These are phyloP conservation scores for Solanum hybrid DNA, from an alignment of 305 asterid species.

Conservation along the genomic window DNA sequence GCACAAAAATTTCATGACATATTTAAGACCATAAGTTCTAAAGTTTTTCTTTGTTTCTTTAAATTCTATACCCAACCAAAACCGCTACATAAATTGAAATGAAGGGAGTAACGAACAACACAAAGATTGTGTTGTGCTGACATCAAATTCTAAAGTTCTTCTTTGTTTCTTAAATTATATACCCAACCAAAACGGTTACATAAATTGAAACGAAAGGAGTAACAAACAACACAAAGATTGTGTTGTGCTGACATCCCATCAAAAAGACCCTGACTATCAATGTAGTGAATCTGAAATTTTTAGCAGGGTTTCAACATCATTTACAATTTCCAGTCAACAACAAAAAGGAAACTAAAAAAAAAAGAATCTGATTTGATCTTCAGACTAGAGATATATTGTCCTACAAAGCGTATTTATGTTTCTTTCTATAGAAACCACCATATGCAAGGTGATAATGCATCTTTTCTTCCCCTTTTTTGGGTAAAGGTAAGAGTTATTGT, in stretches of 20 bases:
- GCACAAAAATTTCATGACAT: neutral
- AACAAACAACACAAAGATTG: neutral
- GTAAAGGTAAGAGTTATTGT: neutral
- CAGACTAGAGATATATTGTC: neutral
- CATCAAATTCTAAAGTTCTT: neutral
- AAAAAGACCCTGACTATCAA: neutral
- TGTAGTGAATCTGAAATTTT: neutral
- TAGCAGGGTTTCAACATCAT: neutral
- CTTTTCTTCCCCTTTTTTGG: neutral
- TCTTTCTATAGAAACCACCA: neutral
- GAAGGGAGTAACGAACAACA: neutral
- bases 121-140: neutral
- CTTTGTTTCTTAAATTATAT: neutral
- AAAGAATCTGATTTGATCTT: neutral
- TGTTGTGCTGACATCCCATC: neutral
- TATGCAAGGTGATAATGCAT: neutral
- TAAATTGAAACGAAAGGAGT: neutral
- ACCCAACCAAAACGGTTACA: neutral
- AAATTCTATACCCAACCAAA: neutral
- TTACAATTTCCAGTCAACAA: neutral
- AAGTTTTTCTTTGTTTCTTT: neutral
- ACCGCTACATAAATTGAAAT: neutral
- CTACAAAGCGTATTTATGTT: neutral
- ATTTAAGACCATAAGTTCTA: neutral
- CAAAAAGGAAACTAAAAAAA: neutral